These are phyloP conservation scores for Nemania sp. DNA, from an alignment of 2,329 filamentous ascomycete species.

Conservation along the genomic window DNA sequence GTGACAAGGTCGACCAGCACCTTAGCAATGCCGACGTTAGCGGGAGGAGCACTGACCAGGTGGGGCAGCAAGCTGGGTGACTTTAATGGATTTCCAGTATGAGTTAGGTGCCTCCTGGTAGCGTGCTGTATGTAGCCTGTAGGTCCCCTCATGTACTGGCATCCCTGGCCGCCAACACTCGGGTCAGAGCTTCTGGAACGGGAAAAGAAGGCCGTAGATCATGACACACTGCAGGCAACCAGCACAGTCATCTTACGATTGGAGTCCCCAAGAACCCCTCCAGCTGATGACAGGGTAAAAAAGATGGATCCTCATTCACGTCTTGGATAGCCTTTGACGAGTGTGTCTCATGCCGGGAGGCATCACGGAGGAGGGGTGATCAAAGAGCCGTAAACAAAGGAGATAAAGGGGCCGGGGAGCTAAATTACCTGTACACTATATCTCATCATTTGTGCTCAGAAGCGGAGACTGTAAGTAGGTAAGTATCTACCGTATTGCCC, in stretches of 20 bases:
- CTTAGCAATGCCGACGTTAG: background rate
- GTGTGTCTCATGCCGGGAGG: background rate
- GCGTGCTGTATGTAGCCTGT: too few species aligned
- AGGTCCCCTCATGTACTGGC: background rate
- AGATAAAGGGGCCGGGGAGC: background rate
- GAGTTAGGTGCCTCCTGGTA: background rate
- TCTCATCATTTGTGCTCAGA: background rate
- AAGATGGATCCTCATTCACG: background rate
- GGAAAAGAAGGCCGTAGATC: slow-evolving; percentile 29
- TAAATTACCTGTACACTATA: too few species aligned
- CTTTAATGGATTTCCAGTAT: too few species aligned
- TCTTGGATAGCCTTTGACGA: slow-evolving; percentile 1
- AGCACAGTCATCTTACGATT: slow-evolving; percentile 18
- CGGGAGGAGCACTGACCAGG: slow-evolving; percentile 18
- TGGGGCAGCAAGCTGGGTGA: slow-evolving; percentile 18
- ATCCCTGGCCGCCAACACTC: slow-evolving; percentile 21
- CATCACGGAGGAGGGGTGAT: background rate
- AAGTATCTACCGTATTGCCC: too few species aligned
- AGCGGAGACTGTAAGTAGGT: background rate
- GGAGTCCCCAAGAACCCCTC: background rate
- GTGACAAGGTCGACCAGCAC: background rate
- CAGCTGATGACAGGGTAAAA: background rate
- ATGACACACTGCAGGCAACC: slow-evolving; percentile 23
- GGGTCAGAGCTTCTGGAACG: slow-evolving; percentile 35
- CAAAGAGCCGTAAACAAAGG: background rate